Percentiles rank a stretch among this genome's conserved stretches.
Evolutionary conservation across 2,329 filamentous ascomycete species (phyloP).

Genomic region (Fusarium heterosporum): DNA sequence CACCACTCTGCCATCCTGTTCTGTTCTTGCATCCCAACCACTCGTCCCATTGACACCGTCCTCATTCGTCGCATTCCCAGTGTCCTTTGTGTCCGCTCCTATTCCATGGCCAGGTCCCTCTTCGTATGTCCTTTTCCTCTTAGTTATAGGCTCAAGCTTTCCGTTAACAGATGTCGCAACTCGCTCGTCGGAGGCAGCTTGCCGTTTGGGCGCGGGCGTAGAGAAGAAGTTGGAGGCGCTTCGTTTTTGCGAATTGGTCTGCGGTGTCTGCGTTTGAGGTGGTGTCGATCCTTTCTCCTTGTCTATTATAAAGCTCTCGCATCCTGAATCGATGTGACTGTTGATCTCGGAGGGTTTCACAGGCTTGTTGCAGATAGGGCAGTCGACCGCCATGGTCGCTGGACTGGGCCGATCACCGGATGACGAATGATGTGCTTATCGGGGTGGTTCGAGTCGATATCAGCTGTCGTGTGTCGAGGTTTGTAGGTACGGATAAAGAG

Average conservation of each 20-base stretch:
- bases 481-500: neutral
- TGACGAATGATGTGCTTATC: neutral
- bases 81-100: slow-evolving; percentile 1
- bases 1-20: slow-evolving; percentile 55
- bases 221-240: slow-evolving; percentile 71
- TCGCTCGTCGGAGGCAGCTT: slow-evolving; percentile 52
- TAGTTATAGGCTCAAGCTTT: slow-evolving; percentile 48
- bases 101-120: slow-evolving; percentile 61
- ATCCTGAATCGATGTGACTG: slow-evolving; percentile 87
- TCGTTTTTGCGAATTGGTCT: slow-evolving; percentile 62
- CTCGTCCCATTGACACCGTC: slow-evolving; percentile 20
- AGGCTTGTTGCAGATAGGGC: slow-evolving; percentile 82
- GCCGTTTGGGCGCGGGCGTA: slow-evolving; percentile 69
- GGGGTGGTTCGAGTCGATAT: neutral
- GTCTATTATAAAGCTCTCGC: slow-evolving; percentile 74
- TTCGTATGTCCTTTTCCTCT: slow-evolving; percentile 65
- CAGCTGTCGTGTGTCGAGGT: neutral
- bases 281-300: slow-evolving; percentile 51
- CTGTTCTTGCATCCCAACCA: slow-evolving; percentile 13
- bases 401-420: slow-evolving; percentile 10
- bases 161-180: slow-evolving; percentile 53
- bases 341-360: slow-evolving; percentile 85
- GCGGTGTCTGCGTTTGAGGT: slow-evolving; percentile 49
- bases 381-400: slow-evolving; percentile 68
- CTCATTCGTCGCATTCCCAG: slow-evolving; percentile 13